A percentile compares a stretch with the other conserved stretches of the same genome.
These are phyloP conservation scores for Phytophthora vignae DNA, from an alignment of 352 stramenopile genomes.

Conservation along the genomic window DNA sequence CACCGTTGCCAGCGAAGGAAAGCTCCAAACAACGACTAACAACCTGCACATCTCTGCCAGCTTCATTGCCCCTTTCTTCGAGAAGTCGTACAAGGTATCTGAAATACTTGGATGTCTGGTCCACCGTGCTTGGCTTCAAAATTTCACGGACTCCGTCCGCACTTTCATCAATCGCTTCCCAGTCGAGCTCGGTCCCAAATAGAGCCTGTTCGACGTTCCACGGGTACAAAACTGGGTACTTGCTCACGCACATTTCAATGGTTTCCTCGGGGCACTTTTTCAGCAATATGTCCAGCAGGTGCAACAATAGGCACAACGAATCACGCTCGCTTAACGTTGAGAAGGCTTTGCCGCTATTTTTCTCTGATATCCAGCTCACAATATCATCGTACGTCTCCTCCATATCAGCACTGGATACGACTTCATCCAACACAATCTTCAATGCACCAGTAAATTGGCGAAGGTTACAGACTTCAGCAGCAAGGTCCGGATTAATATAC, in stretches of 20 bases:
- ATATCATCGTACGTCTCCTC: conserved; percentile 78
- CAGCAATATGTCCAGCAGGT: conserved; percentile 81
- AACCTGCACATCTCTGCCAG: conserved; percentile 55
- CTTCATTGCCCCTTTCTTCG: conserved; percentile 50
- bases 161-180: conserved; percentile 42
- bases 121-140: conserved; percentile 46
- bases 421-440: conserved; percentile 76
- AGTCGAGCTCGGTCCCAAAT: conserved; percentile 66
- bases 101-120: conserved; percentile 75
- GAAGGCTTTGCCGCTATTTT: conserved; percentile 58
- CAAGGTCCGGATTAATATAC: conserved; percentile 86
- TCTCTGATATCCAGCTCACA: conserved; percentile 80
- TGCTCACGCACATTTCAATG: conserved; percentile 75
- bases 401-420: conserved; percentile 85
- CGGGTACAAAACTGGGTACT: conserved; percentile 75
- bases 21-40: conserved; percentile 73
- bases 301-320: conserved; percentile 78
- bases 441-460: conserved; percentile 69
- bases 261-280: conserved; percentile 81
- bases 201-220: conserved; percentile 87
- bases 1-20: conserved; percentile 56
- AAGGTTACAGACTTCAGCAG: conserved; percentile 82
- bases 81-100: conserved; percentile 74
- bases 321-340: conserved; percentile 56
- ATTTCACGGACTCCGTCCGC: conserved; percentile 30